Evolutionary conservation across 2,329 filamentous ascomycete genomes (phyloP), one percentile per base, ranked within the genome.

Genomic region (Aspergillus pseudonomiae): DNA sequence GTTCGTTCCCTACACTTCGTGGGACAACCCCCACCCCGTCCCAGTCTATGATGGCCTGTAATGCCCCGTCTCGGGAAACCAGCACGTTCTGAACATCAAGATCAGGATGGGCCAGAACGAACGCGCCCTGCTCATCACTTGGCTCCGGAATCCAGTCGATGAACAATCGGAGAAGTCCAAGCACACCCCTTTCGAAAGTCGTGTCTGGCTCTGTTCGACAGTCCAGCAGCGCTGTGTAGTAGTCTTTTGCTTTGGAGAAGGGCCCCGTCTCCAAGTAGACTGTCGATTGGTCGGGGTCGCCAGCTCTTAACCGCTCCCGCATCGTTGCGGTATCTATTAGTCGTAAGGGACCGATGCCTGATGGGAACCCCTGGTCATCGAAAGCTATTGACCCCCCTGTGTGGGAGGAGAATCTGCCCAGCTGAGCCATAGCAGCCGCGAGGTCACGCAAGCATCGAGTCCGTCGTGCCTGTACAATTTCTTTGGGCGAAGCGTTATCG

Each of bases 1-100:
- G 30, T 30, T 65, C 57, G 62, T 72, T 74, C 5, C 72, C 75
- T 32, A 73, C 9, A 30, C 52, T 67, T 6, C 67, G 68, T 19
- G 75, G 72, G 16, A 69, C 63, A 7, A 67, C 62, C 19, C 57
- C 61, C 6, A 73, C 65, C 10, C 67, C 68, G 43, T 75, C 72
- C 75, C 73, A 77, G 63, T 75, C 74, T 28, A 77, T 73, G 6
- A 77, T 54, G 9, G 59, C 72, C 9, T 57, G 63, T 2, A 78
- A 63, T 24, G 69, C 59, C 19, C 75, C 73, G 0, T 72, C 66
- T 24, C 72, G 68, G 0, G 70, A 69, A 0, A 77, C 73, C 12
- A 76, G 63, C 55, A 77, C 64, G 54, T 77, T 77, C 39, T 75
- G 70, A 16, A 73, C 68, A 56, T 74, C 68, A 46, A 71, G 72